Base-by-base conservation (phyloP, 306 rosid genomes). In the Rosa persica region DNA sequence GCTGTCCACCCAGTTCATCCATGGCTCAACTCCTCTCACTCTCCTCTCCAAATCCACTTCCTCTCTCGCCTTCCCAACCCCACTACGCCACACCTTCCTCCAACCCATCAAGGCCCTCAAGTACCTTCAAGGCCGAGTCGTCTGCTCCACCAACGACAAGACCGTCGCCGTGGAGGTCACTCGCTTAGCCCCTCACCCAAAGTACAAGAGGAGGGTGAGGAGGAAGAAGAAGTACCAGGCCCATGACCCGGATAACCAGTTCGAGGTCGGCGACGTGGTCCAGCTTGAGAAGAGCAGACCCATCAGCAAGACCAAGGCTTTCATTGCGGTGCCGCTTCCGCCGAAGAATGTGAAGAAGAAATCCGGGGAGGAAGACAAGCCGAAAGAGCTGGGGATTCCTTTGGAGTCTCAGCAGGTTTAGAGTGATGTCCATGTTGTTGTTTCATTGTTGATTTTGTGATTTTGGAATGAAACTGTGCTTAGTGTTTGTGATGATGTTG, bases 141-240 rank as follows among this genome's bases (percentile, higher is more conserved):
- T 91, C 10, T 90, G 96, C 76, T 72, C 90, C 72, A 82, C 88
- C 57, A 91, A 1, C 83, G 96, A 93, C 86, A 95, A 93, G 82
- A 95, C 99, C 9, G 88, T 93, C 30, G 86, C 97, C 19, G 99
- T 95, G 6, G 97, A 95, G 74, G 99, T 95, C 34, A 89, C 89
- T 1, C 91, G 97, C 1, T 66, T 95, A 23, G 97, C 98, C 9
- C 91, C 96, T 44, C 98, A 95, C 83, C 94, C 97, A 0, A 93
- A 95, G 82, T 95, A 95, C 93, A 93, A 95, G 87, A 87, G 92
- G 71, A 87, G 98, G 42, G 82, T 93, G 13, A 91, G 91, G 92
- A 91, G 79, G 89, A 93, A 89, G 98, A 95, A 95, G 93, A 95
- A 93, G 97, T 95, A 87, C 78, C 99, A 95, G 77, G 94, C 96